Evolutionary conservation across 129 eudicot genomes (phyloP), one percentile per base, ranked within the genome.

Genomic region (Deinandra increscens): DNA sequence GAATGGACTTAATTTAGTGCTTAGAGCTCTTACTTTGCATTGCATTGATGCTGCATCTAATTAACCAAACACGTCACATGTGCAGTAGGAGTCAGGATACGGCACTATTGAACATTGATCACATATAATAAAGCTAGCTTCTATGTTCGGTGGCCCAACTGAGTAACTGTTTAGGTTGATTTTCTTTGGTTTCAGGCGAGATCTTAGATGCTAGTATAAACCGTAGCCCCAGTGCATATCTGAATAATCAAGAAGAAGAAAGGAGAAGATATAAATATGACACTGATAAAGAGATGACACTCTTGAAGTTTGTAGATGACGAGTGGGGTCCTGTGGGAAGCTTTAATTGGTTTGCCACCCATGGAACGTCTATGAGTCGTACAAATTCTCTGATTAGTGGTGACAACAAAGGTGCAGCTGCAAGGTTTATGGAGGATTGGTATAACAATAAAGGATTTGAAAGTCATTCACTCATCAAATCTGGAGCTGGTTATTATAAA

Each of bases 311-410:
- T 78, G 79, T 83, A 60, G 95, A 93, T 78, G 87, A 89, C 42
- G 82, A 85, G 63, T 93, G 95, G 97, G 97, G 99, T 6, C 90
- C 97, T 4, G 83, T 93, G 22, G 99, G 99, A 46, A 89, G 93
- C 80, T 93, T 89, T 75, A 93, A 93, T 66, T 93, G 97, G 99
- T 93, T 93, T 83, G 95, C 99, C 48, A 89, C 99, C 63, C 99
- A 93, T 64, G 99, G 99, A 74, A 93, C 99, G 36, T 93, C 99
- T 23, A 93, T 93, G 99, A 89, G 99, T 78, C 99, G 99, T 45
- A 89, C 97, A 54, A 93, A 93, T 56, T 78, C 90, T 0, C 74
- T 93, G 73, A 89, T 93, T 55, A 93, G 97, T 60, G 97, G 99
- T 45, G 99, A 93, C 80, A 93, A 93, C 75, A 93, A 93, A 83